A percentile compares a stretch with the other conserved stretches of the same genome.
These are phyloP conservation scores for Holtermanniella nyarrowii DNA, from an alignment of 768 basidiomycete genomes.

Conservation along the genomic window DNA sequence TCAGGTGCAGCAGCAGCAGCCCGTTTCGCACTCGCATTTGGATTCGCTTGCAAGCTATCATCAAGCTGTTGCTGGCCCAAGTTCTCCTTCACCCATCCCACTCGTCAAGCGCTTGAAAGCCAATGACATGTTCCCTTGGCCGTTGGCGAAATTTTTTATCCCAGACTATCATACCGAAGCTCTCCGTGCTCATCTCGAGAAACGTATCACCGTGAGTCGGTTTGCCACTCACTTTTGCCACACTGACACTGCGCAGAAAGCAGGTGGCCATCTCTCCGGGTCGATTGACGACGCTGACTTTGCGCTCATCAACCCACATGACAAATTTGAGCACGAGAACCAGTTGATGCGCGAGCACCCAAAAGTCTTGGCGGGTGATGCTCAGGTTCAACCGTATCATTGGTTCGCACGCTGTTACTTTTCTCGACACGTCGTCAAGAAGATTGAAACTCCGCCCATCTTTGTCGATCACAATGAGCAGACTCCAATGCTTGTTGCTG, in stretches of 20 bases:
- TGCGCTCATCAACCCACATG: neutral
- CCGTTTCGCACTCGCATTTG: neutral
- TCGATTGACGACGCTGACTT: neutral
- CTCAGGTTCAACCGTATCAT: neutral
- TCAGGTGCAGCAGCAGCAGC: neutral
- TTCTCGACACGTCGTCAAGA: neutral
- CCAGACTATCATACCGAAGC: neutral
- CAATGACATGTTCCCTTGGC: neutral
- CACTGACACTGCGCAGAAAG: neutral
- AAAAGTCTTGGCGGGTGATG: neutral
- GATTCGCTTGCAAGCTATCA: neutral
- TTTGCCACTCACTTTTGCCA: neutral
- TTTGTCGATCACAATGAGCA: neutral
- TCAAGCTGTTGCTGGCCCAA: neutral
- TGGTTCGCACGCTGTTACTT: neutral
- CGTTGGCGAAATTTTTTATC: neutral
- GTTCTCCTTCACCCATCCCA: neutral
- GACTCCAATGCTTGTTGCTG: neutral
- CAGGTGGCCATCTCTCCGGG: neutral
- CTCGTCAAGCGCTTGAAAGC: neutral
- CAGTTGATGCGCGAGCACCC: neutral
- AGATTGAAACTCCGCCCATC: neutral
- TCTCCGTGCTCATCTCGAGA: neutral
- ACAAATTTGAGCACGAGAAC: neutral
- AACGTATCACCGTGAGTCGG: neutral